Conservation (phyloP, 176 grass and related monocot species). For the Hyparrhenia diplandra region DNA sequence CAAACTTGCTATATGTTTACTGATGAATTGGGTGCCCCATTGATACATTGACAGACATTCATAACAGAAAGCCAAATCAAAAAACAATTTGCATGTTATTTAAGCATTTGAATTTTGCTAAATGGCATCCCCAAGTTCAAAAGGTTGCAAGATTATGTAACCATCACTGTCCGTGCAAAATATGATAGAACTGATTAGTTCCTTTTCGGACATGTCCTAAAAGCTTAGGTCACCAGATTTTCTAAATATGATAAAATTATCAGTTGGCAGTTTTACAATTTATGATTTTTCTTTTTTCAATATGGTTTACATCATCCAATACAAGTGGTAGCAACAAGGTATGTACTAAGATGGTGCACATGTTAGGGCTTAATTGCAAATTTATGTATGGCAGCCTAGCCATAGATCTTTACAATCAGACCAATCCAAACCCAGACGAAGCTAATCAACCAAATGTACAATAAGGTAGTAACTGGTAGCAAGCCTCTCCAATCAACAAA, state of each 20-base stretch:
- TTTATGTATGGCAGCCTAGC: not conserved
- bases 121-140: not conserved
- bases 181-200: not conserved
- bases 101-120: not conserved
- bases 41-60: not conserved
- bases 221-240: not conserved
- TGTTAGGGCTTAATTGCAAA: not conserved
- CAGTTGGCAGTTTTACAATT: not conserved
- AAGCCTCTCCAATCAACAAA: not conserved
- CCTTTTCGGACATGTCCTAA: not conserved
- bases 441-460: not conserved
- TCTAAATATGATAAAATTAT: not conserved
- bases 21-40: not conserved
- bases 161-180: not conserved
- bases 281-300: not conserved
- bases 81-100: not conserved
- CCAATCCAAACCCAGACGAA: not conserved
- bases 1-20: not conserved
- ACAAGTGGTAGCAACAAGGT: not conserved
- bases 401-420: not conserved
- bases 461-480: not conserved
- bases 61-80: not conserved
- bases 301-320: not conserved
- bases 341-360: not conserved
- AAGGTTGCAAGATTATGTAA: not conserved